These are phyloP conservation scores for Fibroporia radiculosa DNA, from an alignment of 768 basidiomycete species.

Conservation along the genomic window DNA sequence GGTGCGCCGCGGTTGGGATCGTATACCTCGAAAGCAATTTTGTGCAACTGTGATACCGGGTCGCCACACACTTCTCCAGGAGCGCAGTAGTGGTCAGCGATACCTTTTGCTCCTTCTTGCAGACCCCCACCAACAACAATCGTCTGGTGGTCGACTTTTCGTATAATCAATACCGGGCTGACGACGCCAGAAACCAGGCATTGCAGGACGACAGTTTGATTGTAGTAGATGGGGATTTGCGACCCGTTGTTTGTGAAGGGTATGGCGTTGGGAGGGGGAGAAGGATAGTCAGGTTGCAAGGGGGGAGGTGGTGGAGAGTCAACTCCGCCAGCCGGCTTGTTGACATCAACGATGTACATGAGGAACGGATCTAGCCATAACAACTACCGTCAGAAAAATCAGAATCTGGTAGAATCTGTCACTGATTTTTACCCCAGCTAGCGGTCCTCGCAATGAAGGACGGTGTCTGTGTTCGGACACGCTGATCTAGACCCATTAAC, in stretches of 20 bases:
- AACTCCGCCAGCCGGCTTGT: conserved; percentile 69
- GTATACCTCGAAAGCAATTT: conserved; percentile 89
- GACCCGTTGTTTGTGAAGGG: conserved; percentile 76
- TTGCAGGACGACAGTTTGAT: conserved; percentile 91
- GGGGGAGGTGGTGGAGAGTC: conserved; percentile 76
- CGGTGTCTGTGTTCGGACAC: conserved; percentile 62
- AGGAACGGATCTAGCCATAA: conserved; percentile 76
- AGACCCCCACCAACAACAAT: conserved; percentile 88
- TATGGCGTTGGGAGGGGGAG: conserved; percentile 86
- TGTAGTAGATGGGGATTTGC: conserved; percentile 91
- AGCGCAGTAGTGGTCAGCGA: conserved; percentile 75
- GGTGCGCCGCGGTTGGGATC: conserved; percentile 62
- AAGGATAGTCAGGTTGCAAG: conserved; percentile 84
- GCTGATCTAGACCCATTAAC: conserved; percentile 72
- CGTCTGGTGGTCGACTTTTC: conserved; percentile 87
- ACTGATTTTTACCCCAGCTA: conserved; percentile 64
- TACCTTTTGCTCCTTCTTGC: conserved; percentile 79
- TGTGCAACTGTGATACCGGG: conserved; percentile 92
- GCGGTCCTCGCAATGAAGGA: conserved; percentile 88
- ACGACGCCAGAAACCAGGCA: conserved; percentile 92
- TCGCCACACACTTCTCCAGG: conserved; percentile 89
- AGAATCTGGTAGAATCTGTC: not conserved
- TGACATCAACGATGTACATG: conserved; percentile 95
- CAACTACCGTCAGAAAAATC: no score
- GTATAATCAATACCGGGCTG: conserved; percentile 87